These are phyloP conservation scores for Globisporangium ultimum DNA, from an alignment of 352 stramenopile genomes.

Conservation along the genomic window DNA sequence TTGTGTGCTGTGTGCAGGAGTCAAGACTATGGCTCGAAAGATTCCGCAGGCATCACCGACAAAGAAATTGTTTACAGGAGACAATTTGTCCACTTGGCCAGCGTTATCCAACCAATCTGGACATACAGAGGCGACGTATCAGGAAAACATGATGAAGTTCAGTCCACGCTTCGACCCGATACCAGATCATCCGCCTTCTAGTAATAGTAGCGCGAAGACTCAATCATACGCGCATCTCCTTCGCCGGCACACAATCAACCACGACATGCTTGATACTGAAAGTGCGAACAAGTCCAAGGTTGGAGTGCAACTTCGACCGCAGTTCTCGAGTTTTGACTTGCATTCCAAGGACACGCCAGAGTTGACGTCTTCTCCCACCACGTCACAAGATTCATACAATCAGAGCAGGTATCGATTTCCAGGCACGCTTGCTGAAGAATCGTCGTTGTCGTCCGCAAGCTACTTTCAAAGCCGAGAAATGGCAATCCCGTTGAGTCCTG, in stretches of 20 bases:
- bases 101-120: neutral
- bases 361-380: neutral
- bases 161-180: neutral
- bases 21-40: slow-evolving; percentile 21
- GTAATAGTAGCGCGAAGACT: neutral
- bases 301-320: neutral
- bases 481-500: neutral
- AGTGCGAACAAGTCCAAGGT: neutral
- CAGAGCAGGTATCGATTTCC: neutral
- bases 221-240: neutral
- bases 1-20: slow-evolving; percentile 59
- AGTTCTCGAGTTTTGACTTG: slow-evolving; percentile 7
- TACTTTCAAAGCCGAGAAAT: neutral
- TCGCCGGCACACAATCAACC: slow-evolving; percentile 9
- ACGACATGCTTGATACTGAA: neutral
- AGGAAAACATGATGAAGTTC: neutral
- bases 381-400: no score
- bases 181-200: neutral
- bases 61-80: neutral
- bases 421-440: neutral
- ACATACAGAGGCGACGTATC: neutral
- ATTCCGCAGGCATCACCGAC: slow-evolving; percentile 2
- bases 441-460: neutral
- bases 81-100: neutral
- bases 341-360: neutral